Evolutionary conservation across 345 rosid species (phyloP).

Genomic region (Rhizophora apiculata): DNA sequence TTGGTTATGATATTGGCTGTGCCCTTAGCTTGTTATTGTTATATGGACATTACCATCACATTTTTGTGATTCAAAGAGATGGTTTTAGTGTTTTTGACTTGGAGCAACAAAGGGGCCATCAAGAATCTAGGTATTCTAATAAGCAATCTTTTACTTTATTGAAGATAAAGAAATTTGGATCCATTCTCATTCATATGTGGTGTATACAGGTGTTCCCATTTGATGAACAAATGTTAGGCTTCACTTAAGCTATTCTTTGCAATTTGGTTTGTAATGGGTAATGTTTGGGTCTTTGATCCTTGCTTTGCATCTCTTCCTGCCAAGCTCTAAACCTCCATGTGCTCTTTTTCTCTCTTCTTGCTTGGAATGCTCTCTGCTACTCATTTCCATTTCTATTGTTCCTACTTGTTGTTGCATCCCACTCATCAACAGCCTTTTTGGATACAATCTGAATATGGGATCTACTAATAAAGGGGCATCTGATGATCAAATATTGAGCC

Average conservation of each 20-base stretch:
- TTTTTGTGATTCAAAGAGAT: conserved; percentile 40
- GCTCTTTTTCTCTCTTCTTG: conserved; percentile 81
- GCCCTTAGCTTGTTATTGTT: conserved; percentile 62
- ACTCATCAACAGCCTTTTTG: conserved; percentile 64
- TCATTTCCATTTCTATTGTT: conserved; percentile 89
- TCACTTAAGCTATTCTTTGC: conserved; percentile 95
- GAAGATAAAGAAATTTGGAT: background rate
- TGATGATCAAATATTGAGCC: conserved; percentile 78
- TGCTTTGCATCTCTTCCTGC: conserved; percentile 77
- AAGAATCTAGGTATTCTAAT: conserved; percentile 67
- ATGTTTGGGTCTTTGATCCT: conserved; percentile 95
- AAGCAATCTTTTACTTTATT: background rate
- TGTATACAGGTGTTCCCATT: conserved; percentile 53
- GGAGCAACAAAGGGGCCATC: conserved; percentile 74
- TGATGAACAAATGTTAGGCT: conserved; percentile 92
- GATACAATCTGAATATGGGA: conserved; percentile 91
- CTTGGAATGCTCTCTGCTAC: conserved; percentile 91
- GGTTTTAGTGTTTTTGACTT: conserved; percentile 47
- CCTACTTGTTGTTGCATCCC: conserved; percentile 85
- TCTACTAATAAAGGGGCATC: conserved; percentile 80
- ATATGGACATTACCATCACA: conserved; percentile 66
- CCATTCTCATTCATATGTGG: conserved; percentile 10
- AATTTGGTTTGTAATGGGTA: conserved; percentile 99
- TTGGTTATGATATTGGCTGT: conserved; percentile 80
- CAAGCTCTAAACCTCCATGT: conserved; percentile 81